Conservation (phyloP, 1,284 basidiomycete species). For the Ceratobasidium sp. region DNA sequence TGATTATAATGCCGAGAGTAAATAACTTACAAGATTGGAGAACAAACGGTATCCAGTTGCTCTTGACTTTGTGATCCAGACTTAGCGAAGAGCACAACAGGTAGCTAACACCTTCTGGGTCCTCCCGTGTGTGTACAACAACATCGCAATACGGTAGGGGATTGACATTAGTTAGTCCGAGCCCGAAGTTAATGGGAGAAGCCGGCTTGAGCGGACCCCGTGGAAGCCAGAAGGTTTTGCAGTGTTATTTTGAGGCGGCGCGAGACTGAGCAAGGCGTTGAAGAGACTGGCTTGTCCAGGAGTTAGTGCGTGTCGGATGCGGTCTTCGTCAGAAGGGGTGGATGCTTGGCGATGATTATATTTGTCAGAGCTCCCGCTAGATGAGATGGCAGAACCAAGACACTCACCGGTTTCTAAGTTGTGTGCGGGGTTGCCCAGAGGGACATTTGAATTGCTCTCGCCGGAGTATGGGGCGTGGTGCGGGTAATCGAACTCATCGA, state of each 20-base stretch:
- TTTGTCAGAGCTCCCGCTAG: too few species aligned
- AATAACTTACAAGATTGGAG: constrained; percentile 27
- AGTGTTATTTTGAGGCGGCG: neutral
- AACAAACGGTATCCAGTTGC: constrained; percentile 23
- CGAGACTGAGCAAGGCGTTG: constrained; percentile 23
- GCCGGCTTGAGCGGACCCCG: neutral
- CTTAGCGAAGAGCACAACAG: constrained; percentile 12
- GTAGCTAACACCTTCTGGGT: constrained; percentile 6
- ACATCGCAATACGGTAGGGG: constrained; percentile 21
- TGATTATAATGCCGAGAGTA: neutral
- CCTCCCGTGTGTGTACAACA: too few species aligned
- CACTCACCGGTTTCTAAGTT: too few species aligned
- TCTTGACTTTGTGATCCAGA: constrained; percentile 1
- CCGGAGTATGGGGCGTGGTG: too few species aligned
- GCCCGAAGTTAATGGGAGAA: neutral
- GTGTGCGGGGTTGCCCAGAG: too few species aligned
- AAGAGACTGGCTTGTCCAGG: constrained; percentile 29
- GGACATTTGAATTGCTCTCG: too few species aligned
- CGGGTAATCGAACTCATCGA: too few species aligned
- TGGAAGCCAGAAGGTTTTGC: neutral
- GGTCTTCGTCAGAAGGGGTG: too few species aligned
- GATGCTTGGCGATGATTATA: too few species aligned
- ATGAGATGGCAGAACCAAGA: too few species aligned
- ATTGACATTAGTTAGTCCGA: constrained; percentile 15
- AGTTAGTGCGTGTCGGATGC: too few species aligned